Conservation (phyloP, 1,284 basidiomycete genomes). For the Coniferiporia sulphurascens region DNA sequence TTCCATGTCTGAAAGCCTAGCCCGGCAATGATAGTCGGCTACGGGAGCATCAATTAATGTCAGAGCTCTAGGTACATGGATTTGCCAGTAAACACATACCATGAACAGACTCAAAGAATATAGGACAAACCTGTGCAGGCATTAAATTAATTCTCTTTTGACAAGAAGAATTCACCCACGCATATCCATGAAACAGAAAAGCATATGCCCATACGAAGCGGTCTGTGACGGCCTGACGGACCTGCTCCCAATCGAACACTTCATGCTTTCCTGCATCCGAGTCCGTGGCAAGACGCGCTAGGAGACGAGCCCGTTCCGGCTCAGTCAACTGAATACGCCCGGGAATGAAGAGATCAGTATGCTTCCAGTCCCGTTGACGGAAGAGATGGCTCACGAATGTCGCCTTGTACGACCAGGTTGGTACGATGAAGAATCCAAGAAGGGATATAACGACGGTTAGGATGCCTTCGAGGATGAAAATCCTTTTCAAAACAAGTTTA, state of each 20-base stretch:
- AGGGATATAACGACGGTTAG: slow-evolving; percentile 46
- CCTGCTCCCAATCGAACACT: slow-evolving; percentile 46
- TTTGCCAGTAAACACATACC: slow-evolving; percentile 28
- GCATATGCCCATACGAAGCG: slow-evolving; percentile 62
- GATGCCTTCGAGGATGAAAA: slow-evolving; percentile 58
- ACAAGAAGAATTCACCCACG: slow-evolving; percentile 23
- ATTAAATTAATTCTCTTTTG: background rate
- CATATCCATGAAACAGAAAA: slow-evolving; percentile 61
- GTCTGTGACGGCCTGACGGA: slow-evolving; percentile 50
- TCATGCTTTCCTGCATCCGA: slow-evolving; percentile 50
- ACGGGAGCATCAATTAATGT: slow-evolving; percentile 3
- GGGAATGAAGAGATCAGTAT: background rate
- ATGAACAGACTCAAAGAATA: slow-evolving; percentile 53
- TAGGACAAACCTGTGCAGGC: slow-evolving; percentile 35
- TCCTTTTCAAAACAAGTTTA: slow-evolving; percentile 33
- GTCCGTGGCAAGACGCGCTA: slow-evolving; percentile 44
- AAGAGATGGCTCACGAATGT: slow-evolving; percentile 40
- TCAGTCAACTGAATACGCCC: slow-evolving; percentile 37
- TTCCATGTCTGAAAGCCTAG: slow-evolving; percentile 56
- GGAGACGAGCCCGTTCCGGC: slow-evolving; percentile 42
- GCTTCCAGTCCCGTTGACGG: background rate
- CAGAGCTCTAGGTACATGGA: background rate
- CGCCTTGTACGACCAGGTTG: slow-evolving; percentile 52
- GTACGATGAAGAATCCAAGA: slow-evolving; percentile 50
- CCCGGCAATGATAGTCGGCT: slow-evolving; percentile 58